A percentile compares a stretch with the other conserved stretches of the same genome.
phyloP scores from a whole-genome alignment of 257 asterid species.

The Nicotiana undulata region DNA sequence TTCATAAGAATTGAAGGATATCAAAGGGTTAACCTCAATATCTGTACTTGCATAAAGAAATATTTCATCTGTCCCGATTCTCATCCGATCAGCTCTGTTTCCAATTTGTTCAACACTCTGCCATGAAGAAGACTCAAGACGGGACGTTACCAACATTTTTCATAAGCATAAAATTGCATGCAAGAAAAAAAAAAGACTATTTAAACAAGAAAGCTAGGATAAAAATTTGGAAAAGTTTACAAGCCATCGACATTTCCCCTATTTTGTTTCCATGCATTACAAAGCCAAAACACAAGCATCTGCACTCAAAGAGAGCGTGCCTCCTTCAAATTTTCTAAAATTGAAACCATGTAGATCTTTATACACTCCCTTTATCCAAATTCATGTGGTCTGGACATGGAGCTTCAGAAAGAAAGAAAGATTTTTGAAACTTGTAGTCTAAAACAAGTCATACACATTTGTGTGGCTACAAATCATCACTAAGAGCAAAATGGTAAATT shows the following conservation, averaged over 20 bases:
- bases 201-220: not conserved
- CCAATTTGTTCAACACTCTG: conserved; percentile 98
- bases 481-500: no score
- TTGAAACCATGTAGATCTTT: not conserved
- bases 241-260: not conserved
- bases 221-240: not conserved
- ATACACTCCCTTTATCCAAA: no score
- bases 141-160: not conserved
- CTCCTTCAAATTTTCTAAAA: not conserved
- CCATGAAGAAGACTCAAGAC: conserved; percentile 14
- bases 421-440: no score
- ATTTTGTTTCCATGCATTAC: not conserved
- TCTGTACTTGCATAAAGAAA: conserved; percentile 82
- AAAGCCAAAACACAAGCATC: not conserved
- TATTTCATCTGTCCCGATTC: conserved; percentile 50
- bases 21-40: conserved; percentile 54
- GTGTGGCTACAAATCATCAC: no score
- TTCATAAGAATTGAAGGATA: not conserved
- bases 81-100: conserved; percentile 81
- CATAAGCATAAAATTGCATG: not conserved
- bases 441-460: no score
- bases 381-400: no score
- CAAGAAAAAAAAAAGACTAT: not conserved
- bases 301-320: not conserved
- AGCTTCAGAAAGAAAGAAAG: no score